Evolutionary conservation across 2,329 filamentous ascomycete genomes (phyloP), one percentile per base, ranked within the genome.

Genomic region (Chalaropsis thielavioides): DNA sequence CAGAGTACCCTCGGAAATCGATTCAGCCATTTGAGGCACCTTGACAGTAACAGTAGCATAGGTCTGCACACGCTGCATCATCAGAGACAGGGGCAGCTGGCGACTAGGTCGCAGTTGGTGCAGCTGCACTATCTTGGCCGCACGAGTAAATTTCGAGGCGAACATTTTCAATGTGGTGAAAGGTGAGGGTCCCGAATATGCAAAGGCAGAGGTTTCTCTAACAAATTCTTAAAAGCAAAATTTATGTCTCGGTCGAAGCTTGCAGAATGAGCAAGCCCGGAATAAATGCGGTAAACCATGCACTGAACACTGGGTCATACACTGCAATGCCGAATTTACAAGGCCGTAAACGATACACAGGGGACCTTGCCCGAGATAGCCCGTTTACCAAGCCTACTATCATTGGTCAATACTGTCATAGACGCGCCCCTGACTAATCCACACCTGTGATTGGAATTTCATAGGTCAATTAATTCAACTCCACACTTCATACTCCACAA

Each of bases 11-110:
- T 99, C 94, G 56, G 90, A 95, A 75, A 99, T 97, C 61, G 94
- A 97, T 77, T 99, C 94, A 69, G 94, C 94, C 94, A 99, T 97
- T 74, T 94, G 84, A 41, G 94, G 94, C 70, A 97, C 94, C 78
- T 97, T 92, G 75, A 99, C 85, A 69, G 92, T 78, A 70, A 84
- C 87, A 73, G 95, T 90, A 74, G 92, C 92, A 72, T 86, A 86
- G 69, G 71, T 80, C 69, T 83, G 81, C 63, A 83, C 78, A n/a
- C 69, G 70, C 71, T 84, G 82, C 72, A 77, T 74, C 73, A 82
- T 78, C 72, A 82, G 24, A 58, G 54, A 58, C 10, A 80, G 79
- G 62, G 82, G 76, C 71, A 78, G 72, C 64, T 74, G 69, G 56
- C 68, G 70, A 63, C 71, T 70, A 66, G 66, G 64, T 31, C 72